phyloP scores from a whole-genome alignment of 2,329 filamentous ascomycete species.

The Aspergillus phoenicis region DNA sequence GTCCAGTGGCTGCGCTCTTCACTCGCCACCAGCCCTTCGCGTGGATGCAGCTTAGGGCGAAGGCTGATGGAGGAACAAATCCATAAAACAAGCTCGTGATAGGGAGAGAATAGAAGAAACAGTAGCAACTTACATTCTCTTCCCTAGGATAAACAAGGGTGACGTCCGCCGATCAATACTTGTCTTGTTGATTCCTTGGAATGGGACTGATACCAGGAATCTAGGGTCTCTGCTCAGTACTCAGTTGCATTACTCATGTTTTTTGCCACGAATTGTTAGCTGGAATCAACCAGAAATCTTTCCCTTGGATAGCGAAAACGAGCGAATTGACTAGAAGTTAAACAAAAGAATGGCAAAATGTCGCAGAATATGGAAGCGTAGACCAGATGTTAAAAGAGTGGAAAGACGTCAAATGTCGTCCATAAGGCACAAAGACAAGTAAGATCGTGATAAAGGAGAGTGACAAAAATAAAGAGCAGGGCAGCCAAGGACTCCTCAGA shows the following conservation, averaged over 20 bases:
- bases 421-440: constrained; percentile 1
- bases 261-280: not conserved
- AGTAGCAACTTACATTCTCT: constrained; percentile 2
- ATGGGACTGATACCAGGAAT: constrained; percentile 11
- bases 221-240: constrained; percentile 5
- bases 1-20: constrained; percentile 6
- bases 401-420: constrained; percentile 18
- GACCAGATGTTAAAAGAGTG: not conserved
- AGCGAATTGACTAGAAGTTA: not conserved
- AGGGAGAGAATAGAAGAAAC: not conserved
- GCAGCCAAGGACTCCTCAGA: not conserved
- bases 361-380: not conserved
- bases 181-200: not conserved
- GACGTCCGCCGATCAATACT: not conserved
- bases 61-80: not conserved
- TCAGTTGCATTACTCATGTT: not conserved
- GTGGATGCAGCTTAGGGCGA: not conserved
- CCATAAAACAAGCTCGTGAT: not conserved
- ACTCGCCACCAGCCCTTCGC: constrained; percentile 11
- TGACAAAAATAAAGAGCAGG: constrained; percentile 3
- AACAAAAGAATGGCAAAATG: not conserved
- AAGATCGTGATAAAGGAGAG: constrained; percentile 6
- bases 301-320: constrained; percentile 4
- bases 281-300: constrained; percentile 14
- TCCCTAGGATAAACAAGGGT: not conserved